A percentile compares a stretch with the other conserved stretches of the same genome.
These are phyloP conservation scores for Quercus lobata DNA, from an alignment of 331 rosid genomes.

Conservation along the genomic window DNA sequence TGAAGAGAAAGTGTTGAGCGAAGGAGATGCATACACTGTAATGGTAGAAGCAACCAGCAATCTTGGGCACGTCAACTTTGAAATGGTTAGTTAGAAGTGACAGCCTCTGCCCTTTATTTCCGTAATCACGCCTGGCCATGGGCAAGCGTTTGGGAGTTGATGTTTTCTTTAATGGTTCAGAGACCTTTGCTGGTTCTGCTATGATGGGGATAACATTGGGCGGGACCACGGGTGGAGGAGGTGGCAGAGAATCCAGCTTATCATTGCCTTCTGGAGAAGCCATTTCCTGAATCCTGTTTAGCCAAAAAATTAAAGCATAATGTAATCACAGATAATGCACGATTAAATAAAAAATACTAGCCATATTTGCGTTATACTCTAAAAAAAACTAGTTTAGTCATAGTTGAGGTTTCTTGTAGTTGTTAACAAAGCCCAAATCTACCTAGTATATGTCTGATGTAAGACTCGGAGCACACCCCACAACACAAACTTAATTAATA, in stretches of 20 bases:
- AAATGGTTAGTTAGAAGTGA: constrained; percentile 25
- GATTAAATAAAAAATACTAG: too few relatives aligned
- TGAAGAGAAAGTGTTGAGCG: neutral
- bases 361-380: too few relatives aligned
- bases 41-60: constrained; percentile 24
- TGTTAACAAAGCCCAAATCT: too few relatives aligned
- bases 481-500: too few relatives aligned
- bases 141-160: neutral
- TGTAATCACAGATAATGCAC: too few relatives aligned
- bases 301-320: neutral
- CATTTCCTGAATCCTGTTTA: constrained; percentile 9
- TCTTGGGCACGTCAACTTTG: neutral
- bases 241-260: neutral
- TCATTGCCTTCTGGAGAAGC: neutral
- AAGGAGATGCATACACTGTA: constrained; percentile 13
- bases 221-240: constrained; percentile 8
- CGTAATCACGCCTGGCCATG: constrained; percentile 15
- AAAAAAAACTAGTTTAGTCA: too few relatives aligned
- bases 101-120: constrained; percentile 27
- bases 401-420: too few relatives aligned
- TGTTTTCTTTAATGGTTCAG: neutral
- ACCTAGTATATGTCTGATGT: too few relatives aligned
- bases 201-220: neutral
- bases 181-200: neutral
- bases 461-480: too few relatives aligned